Evolutionary conservation across 1,139 yeast species (phyloP), one percentile per base, ranked within the genome.

Genomic region (Groenewaldozyma auringiensis): DNA sequence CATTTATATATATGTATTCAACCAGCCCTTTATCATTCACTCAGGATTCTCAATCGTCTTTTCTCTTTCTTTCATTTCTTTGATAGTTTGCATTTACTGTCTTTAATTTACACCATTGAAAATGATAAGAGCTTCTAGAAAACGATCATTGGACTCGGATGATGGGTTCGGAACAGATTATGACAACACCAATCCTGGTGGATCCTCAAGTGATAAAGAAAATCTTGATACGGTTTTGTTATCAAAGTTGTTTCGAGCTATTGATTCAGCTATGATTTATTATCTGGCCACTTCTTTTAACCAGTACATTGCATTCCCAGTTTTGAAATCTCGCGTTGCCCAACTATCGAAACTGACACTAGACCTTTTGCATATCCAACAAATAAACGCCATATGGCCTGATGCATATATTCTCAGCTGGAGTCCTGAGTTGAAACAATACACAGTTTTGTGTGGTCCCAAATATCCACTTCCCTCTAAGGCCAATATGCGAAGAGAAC

Each of bases 361-460:
- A 11, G 47, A 53, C 3, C 37, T 54, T 20, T 43, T 44, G 13
- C 57, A 56, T 40, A 39, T 63, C 4, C 54, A 53, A 33, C 57
- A 53, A 29, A 58, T 63, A 33, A 48, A 52, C 11, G 51, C 52
- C 4, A 47, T 63, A 31, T 60, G 57, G 53, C 63, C 64, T 1
- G 51, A 48, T 3, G 53, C 60, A 2, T 60, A 60, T 41, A 38
- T 21, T 13, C 35, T 54, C 13, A 37, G 41, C 13, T 31, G 38
- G 13, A 37, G 40, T 21, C 36, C 14, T 27, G 29, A 42, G 6
- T 17, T 17, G 16, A 39, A 42, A 8, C 36, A 41, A 14, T 43
- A 42, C 29, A 45, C 48, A 8, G 53, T 47, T 31, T 29, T 39
- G 18, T 41, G 49, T 20, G 20, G 45, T 36, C 21, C 41, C 40